Base-by-base conservation (phyloP, 345 rosid species). In the Sisymbrium irio region DNA sequence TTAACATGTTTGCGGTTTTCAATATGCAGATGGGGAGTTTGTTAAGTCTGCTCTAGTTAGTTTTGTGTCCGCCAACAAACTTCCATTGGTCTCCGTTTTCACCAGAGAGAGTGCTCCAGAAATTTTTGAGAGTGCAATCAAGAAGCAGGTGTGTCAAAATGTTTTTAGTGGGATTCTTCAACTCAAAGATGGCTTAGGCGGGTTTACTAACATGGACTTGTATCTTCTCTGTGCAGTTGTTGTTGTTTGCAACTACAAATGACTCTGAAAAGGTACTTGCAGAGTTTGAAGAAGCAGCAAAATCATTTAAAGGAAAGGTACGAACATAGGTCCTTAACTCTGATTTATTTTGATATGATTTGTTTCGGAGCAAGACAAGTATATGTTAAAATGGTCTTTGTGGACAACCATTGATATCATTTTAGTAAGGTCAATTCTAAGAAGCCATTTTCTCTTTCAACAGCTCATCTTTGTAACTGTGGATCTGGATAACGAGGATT, bases 241-340 rank as follows among this genome's bases (percentile, higher is more conserved):
- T 92, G 84, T 71, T 95, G 77, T 95, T 95, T 83, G 85, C 86
- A 50, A 60, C 77, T 57, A 65, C 84, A 71, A 92, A 92, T 3
- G 89, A 85, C 58, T 86, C 98, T 9, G 88, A 82, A 74, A 96
- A 85, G 79, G 77, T 81, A 83, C 54, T 89, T 66, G 83, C 85
- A 5, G 51, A 78, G 47, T 92, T 92, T 76, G 77, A 87, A 77
- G 98, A 92, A 71, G 90, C 92, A 57, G 92, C 99, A 12, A 96
- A 87, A 78, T 54, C 72, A 39, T 92, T 96, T 77, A 92, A 96
- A 79, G 99, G 97, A 80, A 90, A 96, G 90, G 99, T 96, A 88
- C 10, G 30, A 66, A 49, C 35, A 47, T 30, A 49, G 33, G 7
- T 33, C 71, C 13, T 32, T 50, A 5, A 19, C 67, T 41, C 33